Evolutionary conservation across 805 yeast species (phyloP), one percentile per base, ranked within the genome.

Genomic region (Suhomyces faveliae): DNA sequence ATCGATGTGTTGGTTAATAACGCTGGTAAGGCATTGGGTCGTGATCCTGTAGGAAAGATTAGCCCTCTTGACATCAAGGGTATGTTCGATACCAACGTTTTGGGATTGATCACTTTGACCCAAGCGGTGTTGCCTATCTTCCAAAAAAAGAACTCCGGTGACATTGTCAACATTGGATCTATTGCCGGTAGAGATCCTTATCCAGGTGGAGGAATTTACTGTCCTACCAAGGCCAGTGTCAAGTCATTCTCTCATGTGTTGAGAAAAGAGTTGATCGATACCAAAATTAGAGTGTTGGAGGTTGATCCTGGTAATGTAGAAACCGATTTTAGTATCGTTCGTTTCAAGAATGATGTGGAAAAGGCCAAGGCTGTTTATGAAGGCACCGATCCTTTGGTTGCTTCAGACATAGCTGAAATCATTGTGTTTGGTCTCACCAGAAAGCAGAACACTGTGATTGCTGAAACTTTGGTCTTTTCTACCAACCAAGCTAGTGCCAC

Each of bases 11-110:
- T 85, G 53, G 71, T 85, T 41, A 85, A 85, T 67, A 85, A 85
- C 59, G 91, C 91, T 2, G 90, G 90, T 11, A 60, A 73, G 70
- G 97, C 96, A 0, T 67, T 83, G 41, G 97, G 97, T 3, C 72
- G 77, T 47, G 96, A 85, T 35, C 74, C 76, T 47, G 85, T 90
- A 47, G 97, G 97, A 12, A 69, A 72, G 4, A 82, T 92, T 52
- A 66, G 67, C 1, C 67, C 74, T n/a, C 68, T 69, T 4, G 96
- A 90, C 60, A 79, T 89, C 41, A 73, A 77, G 42, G 81, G 77
- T 41, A 89, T 89, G 89, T 84, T 88, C 67, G 77, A 85, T 58
- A 89, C 97, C 50, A 92, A 91, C 61, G 97, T 92, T 2, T 63
- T 89, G 48, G 97, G 96, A 3, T 74, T 91, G 66, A 87, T 91